Evolutionary conservation across 2,329 filamentous ascomycete species (phyloP).

Genomic region (Nannizzia gypsea): DNA sequence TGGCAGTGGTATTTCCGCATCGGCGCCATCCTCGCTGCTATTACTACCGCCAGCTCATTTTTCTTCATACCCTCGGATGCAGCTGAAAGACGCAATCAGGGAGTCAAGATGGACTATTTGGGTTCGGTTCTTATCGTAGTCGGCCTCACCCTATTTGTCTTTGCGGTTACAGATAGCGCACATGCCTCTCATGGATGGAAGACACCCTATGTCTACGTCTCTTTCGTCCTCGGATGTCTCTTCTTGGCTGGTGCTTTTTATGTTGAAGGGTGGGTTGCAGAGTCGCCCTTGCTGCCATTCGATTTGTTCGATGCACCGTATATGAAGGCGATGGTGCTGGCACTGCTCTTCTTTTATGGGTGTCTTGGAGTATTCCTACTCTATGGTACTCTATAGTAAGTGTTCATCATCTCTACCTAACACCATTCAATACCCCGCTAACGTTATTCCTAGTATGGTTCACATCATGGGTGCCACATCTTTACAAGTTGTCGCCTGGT

Average conservation of each 20-base stretch:
- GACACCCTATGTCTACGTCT: slow-evolving; percentile 60
- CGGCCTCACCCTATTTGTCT: slow-evolving; percentile 59
- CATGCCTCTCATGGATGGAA: slow-evolving; percentile 58
- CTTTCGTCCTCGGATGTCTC: slow-evolving; percentile 51
- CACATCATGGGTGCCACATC: slow-evolving; percentile 48
- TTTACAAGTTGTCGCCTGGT: slow-evolving; percentile 57
- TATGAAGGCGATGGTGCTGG: slow-evolving; percentile 51
- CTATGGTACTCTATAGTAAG: slow-evolving; percentile 57
- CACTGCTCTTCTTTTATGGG: slow-evolving; percentile 57
- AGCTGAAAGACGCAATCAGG: slow-evolving; percentile 24
- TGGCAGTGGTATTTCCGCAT: slow-evolving; percentile 63
- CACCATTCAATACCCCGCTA: slow-evolving; percentile 2
- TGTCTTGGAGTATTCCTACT: slow-evolving; percentile 57
- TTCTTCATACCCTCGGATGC: slow-evolving; percentile 42
- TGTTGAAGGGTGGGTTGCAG: slow-evolving; percentile 58
- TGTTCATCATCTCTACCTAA: slow-evolving; percentile 6
- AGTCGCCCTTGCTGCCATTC: slow-evolving; percentile 55
- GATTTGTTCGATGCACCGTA: slow-evolving; percentile 59
- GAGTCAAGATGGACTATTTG: slow-evolving; percentile 56
- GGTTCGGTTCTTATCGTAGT: slow-evolving; percentile 50
- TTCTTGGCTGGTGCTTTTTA: slow-evolving; percentile 52
- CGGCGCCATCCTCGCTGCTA: slow-evolving; percentile 42
- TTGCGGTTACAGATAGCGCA: slow-evolving; percentile 60
- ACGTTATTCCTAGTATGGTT: slow-evolving; percentile 39
- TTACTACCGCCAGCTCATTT: slow-evolving; percentile 36